These are phyloP conservation scores for Quambalaria eucalypti DNA, from an alignment of 1,284 basidiomycete genomes.

Conservation along the genomic window DNA sequence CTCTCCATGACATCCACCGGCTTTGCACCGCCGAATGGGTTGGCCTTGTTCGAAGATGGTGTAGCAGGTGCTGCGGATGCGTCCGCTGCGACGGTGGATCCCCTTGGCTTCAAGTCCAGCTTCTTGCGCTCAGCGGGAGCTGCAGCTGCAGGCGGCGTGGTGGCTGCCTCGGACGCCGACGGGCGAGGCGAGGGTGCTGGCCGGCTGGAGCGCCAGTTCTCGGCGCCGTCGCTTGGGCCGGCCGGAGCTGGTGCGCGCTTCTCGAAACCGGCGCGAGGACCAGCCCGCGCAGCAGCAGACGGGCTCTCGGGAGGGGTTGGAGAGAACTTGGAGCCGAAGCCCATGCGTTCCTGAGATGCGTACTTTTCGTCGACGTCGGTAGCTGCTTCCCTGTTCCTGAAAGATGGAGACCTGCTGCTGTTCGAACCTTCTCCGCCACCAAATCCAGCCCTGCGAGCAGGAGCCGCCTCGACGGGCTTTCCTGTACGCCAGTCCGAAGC, in stretches of 20 bases:
- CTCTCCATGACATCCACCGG: conserved; percentile 73
- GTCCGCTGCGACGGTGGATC: conserved; percentile 53
- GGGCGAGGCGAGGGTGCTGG: not conserved
- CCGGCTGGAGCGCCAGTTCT: conserved; percentile 1
- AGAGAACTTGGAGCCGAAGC: conserved; percentile 36
- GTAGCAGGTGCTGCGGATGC: conserved; percentile 64
- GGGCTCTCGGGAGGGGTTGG: conserved; percentile 32
- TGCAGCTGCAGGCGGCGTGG: conserved; percentile 13
- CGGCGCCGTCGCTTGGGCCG: conserved; percentile 4
- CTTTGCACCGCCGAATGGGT: conserved; percentile 82
- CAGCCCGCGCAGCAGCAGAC: not conserved
- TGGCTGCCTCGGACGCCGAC: not conserved
- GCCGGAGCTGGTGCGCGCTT: conserved; percentile 1
- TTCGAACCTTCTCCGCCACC: conserved; percentile 6
- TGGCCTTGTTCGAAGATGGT: conserved; percentile 49
- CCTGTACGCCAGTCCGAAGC: conserved; percentile 44
- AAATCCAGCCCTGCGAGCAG: conserved; percentile 11
- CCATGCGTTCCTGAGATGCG: conserved; percentile 37
- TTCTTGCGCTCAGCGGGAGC: conserved; percentile 38
- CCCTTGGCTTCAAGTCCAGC: conserved; percentile 43
- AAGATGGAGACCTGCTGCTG: conserved; percentile 4
- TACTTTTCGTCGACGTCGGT: conserved; percentile 33
- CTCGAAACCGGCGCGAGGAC: conserved; percentile 5
- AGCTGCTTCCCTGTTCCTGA: conserved; percentile 12
- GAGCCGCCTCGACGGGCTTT: conserved; percentile 27